phyloP scores from a whole-genome alignment of 1,284 basidiomycete species.

The Leccinum pseudoinsigne region DNA sequence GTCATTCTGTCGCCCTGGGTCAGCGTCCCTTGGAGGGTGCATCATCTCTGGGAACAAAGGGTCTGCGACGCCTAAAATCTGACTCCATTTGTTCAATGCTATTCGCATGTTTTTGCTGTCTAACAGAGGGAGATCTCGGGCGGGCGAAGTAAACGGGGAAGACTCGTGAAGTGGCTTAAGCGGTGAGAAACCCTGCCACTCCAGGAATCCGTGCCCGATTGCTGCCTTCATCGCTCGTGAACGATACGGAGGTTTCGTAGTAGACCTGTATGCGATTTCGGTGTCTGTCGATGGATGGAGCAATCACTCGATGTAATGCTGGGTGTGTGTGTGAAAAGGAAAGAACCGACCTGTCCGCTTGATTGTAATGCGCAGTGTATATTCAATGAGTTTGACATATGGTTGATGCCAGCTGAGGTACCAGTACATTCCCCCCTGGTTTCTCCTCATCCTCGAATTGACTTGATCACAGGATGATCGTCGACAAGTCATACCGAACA shows the following conservation, averaged over 20 bases:
- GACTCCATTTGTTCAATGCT: conserved; percentile 35
- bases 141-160: conserved; percentile 27
- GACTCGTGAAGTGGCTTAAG: conserved; percentile 30
- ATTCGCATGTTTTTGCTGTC: conserved; percentile 33
- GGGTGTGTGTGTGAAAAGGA: neutral
- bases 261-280: conserved; percentile 26
- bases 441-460: neutral
- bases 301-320: neutral
- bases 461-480: neutral
- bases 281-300: conserved; percentile 7
- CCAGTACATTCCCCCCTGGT: neutral
- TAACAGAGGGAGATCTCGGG: conserved; percentile 13
- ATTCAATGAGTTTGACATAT: neutral
- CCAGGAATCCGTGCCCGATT: conserved; percentile 32
- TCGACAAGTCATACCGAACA: neutral
- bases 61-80: conserved; percentile 33
- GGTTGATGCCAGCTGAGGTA: neutral
- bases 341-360: conserved; percentile 27
- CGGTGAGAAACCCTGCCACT: conserved; percentile 33
- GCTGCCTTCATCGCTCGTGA: conserved; percentile 32
- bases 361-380: conserved; percentile 6
- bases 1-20: conserved; percentile 9
- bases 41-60: conserved; percentile 34
- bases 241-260: conserved; percentile 25
- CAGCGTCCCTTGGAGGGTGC: neutral